Evolutionary conservation across 345 rosid genomes (phyloP).

Genomic region (Brassica incana): DNA sequence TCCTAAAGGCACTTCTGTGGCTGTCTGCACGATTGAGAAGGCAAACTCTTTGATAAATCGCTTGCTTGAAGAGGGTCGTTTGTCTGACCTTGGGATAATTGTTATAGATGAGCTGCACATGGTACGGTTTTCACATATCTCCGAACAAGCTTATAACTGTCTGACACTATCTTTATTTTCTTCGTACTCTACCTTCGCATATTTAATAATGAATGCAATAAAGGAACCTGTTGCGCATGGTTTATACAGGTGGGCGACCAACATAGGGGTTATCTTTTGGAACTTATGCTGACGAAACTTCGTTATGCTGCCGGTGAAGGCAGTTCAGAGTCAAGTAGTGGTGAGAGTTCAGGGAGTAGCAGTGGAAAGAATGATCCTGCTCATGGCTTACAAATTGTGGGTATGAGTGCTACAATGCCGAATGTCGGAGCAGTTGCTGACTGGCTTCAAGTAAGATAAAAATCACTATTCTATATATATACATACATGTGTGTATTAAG

Average conservation of each 20-base stretch:
- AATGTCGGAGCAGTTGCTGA: conserved; percentile 96
- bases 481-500: background rate
- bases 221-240: conserved; percentile 17
- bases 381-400: conserved; percentile 92
- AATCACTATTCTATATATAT: background rate
- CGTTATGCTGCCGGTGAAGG: conserved; percentile 98
- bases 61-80: conserved; percentile 92
- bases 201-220: conserved; percentile 6
- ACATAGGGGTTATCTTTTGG: conserved; percentile 93
- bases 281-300: conserved; percentile 92
- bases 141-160: conserved; percentile 13
- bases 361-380: conserved; percentile 77
- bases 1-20: conserved; percentile 93
- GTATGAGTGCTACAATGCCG: conserved; percentile 99
- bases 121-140: conserved; percentile 50
- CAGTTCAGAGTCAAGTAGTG: conserved; percentile 68
- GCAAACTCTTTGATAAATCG: conserved; percentile 86
- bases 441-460: conserved; percentile 86
- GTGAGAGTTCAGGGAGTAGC: conserved; percentile 84
- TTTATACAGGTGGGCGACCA: conserved; percentile 87
- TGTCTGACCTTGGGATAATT: conserved; percentile 87
- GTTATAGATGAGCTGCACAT: conserved; percentile 98
- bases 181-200: conserved; percentile 12
- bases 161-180: conserved; percentile 24
- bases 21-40: conserved; percentile 99